Percentiles rank a stretch among this genome's conserved stretches.
Conservation (phyloP, 192 early-diverging fungal genomes). For the Backusella psychrophila region DNA sequence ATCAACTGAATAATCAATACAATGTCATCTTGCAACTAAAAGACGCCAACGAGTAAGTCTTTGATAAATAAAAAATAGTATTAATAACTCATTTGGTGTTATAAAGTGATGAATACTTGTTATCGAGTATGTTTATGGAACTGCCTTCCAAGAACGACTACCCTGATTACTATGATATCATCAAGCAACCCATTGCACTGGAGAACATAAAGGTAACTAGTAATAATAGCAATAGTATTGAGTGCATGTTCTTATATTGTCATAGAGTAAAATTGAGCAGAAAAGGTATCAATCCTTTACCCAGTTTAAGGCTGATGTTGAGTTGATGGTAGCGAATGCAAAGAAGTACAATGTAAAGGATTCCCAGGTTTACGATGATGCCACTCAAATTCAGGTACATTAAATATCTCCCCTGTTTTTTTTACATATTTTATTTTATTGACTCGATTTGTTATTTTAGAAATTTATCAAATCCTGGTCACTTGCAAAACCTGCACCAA, state of each 20-base stretch:
- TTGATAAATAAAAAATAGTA: neutral
- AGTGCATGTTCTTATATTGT: too few species aligned
- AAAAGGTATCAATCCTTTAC: conserved; percentile 26
- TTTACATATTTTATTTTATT: neutral
- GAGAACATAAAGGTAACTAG: conserved; percentile 43
- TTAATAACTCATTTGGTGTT: neutral
- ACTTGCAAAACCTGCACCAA: conserved; percentile 7
- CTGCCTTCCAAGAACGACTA: conserved; percentile 41
- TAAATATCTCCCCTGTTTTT: neutral
- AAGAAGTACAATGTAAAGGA: conserved; percentile 51
- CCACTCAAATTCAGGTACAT: conserved; percentile 42
- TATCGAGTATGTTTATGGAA: conserved; percentile 37
- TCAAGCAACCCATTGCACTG: conserved; percentile 58
- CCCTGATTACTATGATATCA: conserved; percentile 48
- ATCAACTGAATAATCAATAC: neutral
- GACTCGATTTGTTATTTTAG: conserved; percentile 4
- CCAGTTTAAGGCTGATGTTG: conserved; percentile 42
- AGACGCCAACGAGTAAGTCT: conserved; percentile 25
- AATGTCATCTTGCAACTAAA: conserved; percentile 13
- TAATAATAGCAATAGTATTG: too few species aligned
- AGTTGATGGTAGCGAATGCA: conserved; percentile 48
- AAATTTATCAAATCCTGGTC: conserved; percentile 32
- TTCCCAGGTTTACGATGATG: conserved; percentile 48
- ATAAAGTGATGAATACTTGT: conserved; percentile 29
- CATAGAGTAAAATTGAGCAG: conserved; percentile 28